phyloP scores from a whole-genome alignment of 306 rosid genomes.

The Arachis hypogaea region DNA sequence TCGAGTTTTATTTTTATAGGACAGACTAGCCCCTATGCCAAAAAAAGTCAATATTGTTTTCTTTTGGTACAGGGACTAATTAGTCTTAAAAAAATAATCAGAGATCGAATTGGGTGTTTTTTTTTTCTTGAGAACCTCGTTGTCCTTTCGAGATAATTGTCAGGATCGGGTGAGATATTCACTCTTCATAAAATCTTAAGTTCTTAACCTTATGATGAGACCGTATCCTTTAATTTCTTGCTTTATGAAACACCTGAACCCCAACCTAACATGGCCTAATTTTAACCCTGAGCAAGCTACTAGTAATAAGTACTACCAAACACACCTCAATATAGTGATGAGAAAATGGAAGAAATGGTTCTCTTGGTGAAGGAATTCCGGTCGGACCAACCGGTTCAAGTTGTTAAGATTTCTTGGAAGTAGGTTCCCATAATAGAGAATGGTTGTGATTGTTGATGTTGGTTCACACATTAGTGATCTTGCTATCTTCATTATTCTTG shows the following conservation, averaged over 20 bases:
- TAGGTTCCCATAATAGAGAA: constrained; percentile 52
- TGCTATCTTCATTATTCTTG: constrained; percentile 50
- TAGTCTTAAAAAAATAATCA: too few relatives aligned
- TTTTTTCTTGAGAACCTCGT: too few relatives aligned
- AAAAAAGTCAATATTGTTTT: too few relatives aligned
- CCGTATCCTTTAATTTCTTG: background rate
- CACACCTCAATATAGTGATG: constrained; percentile 51
- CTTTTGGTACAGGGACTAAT: too few relatives aligned
- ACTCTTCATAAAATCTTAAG: background rate
- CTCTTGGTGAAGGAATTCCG: constrained; percentile 51
- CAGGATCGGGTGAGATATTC: too few relatives aligned
- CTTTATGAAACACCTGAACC: constrained; percentile 13
- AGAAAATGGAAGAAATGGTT: constrained; percentile 65
- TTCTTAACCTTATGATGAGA: too few relatives aligned
- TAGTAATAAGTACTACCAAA: constrained; percentile 46
- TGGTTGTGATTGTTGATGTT: constrained; percentile 46
- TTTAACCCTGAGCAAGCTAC: too few relatives aligned
- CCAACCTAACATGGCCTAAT: background rate
- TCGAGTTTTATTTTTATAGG: too few relatives aligned
- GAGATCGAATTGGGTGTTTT: too few relatives aligned
- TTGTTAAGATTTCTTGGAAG: constrained; percentile 60
- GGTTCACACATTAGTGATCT: constrained; percentile 52
- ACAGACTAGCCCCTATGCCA: too few relatives aligned
- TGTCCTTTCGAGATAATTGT: too few relatives aligned
- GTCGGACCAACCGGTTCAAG: constrained; percentile 54